A percentile compares a stretch with the other conserved stretches of the same genome.
phyloP scores from a whole-genome alignment of 2,329 filamentous ascomycete genomes.

The Lecanosticta acicola region DNA sequence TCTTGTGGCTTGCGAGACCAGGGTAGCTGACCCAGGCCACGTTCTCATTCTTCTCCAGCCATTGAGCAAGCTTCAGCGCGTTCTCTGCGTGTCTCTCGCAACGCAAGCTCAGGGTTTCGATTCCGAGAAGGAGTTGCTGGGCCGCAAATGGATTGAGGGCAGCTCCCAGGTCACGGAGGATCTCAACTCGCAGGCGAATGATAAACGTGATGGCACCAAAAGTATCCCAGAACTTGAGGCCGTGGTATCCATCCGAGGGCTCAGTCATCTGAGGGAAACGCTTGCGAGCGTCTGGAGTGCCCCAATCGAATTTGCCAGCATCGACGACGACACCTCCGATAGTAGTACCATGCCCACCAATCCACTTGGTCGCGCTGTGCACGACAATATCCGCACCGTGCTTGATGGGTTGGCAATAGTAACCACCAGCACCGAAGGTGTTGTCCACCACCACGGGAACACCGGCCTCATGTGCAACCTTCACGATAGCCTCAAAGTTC shows the following conservation, averaged over 20 bases:
- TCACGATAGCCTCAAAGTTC: slow-evolving; percentile 80
- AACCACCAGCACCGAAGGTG: slow-evolving; percentile 90
- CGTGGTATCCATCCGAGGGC: slow-evolving; percentile 83
- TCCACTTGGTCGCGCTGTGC: slow-evolving; percentile 95
- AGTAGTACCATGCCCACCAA: slow-evolving; percentile 85
- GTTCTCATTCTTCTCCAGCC: slow-evolving; percentile 75
- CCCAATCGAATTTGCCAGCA: slow-evolving; percentile 91
- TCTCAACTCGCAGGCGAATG: slow-evolving; percentile 81
- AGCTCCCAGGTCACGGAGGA: slow-evolving; percentile 79
- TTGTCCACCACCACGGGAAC: slow-evolving; percentile 71
- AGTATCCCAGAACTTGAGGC: slow-evolving; percentile 88
- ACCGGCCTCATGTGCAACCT: slow-evolving; percentile 65
- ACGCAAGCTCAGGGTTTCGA: slow-evolving; percentile 84
- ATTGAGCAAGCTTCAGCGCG: slow-evolving; percentile 69
- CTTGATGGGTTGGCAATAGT: slow-evolving; percentile 78
- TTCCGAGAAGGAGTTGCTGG: slow-evolving; percentile 81
- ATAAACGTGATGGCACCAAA: slow-evolving; percentile 79
- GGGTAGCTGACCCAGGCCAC: slow-evolving; percentile 94
- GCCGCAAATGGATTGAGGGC: slow-evolving; percentile 84
- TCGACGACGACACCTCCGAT: slow-evolving; percentile 83
- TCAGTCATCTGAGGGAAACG: slow-evolving; percentile 93
- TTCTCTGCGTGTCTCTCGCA: slow-evolving; percentile 84
- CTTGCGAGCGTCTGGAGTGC: slow-evolving; percentile 55
- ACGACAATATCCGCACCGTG: slow-evolving; percentile 92
- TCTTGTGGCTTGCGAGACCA: slow-evolving; percentile 74